A percentile compares a stretch with the other conserved stretches of the same genome.
These are phyloP conservation scores for Dioszegia crocea DNA, from an alignment of 768 basidiomycete genomes.

Conservation along the genomic window DNA sequence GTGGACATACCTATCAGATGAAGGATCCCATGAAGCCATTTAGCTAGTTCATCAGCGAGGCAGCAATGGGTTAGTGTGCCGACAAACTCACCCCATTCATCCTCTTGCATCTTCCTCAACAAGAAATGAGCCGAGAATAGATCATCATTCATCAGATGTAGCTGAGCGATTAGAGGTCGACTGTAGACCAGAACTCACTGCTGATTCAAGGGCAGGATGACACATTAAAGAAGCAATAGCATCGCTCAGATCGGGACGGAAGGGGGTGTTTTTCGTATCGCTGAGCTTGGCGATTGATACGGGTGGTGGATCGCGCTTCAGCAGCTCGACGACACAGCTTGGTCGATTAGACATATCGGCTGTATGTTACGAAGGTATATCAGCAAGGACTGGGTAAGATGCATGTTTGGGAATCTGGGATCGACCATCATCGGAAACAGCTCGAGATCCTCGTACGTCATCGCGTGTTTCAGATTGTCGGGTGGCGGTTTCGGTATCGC, in stretches of 20 bases:
- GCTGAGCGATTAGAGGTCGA: constrained; percentile 2
- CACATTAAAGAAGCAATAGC: constrained; percentile 26
- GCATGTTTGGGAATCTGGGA: neutral
- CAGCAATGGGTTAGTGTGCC: neutral
- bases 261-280: constrained; percentile 22
- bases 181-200: neutral
- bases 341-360: neutral
- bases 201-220: constrained; percentile 23
- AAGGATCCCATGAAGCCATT: constrained; percentile 10
- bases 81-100: constrained; percentile 25
- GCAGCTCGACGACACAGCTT: constrained; percentile 9
- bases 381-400: no score
- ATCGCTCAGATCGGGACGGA: constrained; percentile 3
- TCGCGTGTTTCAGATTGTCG: neutral
- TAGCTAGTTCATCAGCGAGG: neutral
- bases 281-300: constrained; percentile 20
- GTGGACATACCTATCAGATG: constrained; percentile 13
- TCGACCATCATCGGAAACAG: neutral
- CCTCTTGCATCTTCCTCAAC: constrained; percentile 34
- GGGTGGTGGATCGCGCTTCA: constrained; percentile 19
- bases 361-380: neutral
- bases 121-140: constrained; percentile 36
- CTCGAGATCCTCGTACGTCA: neutral
- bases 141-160: constrained; percentile 36
- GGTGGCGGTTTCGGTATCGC: no score